Evolutionary conservation across 2,329 filamentous ascomycete species (phyloP), one percentile per base, ranked within the genome.

Genomic region (Ophiostoma fasciatum): DNA sequence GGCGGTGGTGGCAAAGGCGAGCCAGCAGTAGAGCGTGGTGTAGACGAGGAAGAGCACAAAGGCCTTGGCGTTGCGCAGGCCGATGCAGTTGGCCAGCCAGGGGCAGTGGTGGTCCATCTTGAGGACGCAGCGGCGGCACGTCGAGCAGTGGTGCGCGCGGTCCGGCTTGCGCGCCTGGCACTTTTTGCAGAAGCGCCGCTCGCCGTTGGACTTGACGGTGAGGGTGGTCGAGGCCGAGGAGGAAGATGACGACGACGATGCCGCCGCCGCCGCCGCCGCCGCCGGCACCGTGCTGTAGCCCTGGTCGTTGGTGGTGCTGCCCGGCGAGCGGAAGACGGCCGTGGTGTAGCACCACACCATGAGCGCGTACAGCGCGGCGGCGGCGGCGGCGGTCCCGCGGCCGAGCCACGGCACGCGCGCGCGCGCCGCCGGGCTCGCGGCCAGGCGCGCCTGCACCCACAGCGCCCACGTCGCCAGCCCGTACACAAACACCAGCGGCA

Each of bases 31-130:
- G 2, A 94, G 43, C 4, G 79, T 82, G 0, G 82, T 84, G 56
- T 98, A 96, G 38, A 87, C 71, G 19, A 98, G 66, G 55, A 96
- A 98, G 4, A 96, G 68, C 36, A 98, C 56, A 53, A 98, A 98
- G 0, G 87, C 71, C 60, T 98, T 98, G 66, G 94, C 92, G 59
- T 98, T 98, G 51, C 74, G 75, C 45, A 98, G 64, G 15, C 90
- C 90, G 41, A 98, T 82, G 57, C 90, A 98, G 4, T 84, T 94
- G 20, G 90, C 88, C 33, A 98, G 69, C 90, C 90, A 98, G 13
- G 90, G 90, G 55, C 90, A 98, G 61, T 98, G 90, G 57, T 98
- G 90, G 54, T 98, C 90, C 90, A 98, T 98, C 66, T 98, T 98
- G 56, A 98, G 67, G 19, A 98, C 87, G 56, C 90, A 98, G 51